These are phyloP conservation scores for Obba rivulosa DNA, from an alignment of 768 basidiomycete species.

Conservation along the genomic window DNA sequence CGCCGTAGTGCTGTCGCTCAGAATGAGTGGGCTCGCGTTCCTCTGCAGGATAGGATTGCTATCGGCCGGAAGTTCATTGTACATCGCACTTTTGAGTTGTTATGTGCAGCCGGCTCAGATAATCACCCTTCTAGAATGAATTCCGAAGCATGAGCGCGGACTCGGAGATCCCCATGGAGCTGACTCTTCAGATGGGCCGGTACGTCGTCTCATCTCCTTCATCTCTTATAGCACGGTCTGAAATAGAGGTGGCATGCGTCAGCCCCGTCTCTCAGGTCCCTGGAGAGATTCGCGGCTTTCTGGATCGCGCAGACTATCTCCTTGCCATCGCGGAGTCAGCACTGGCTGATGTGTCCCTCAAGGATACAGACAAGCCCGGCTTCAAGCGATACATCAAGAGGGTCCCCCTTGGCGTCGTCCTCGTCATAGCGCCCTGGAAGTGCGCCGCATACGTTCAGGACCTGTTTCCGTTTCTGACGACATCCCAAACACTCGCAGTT, in stretches of 20 bases:
- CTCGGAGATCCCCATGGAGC: constrained; percentile 69
- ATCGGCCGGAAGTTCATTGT: constrained; percentile 72
- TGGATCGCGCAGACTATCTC: constrained; percentile 82
- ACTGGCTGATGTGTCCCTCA: constrained; percentile 69
- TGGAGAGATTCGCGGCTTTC: constrained; percentile 76
- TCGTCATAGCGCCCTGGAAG: constrained; percentile 94
- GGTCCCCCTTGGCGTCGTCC: constrained; percentile 79
- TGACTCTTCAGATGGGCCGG: constrained; percentile 92
- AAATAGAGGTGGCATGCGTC: not conserved
- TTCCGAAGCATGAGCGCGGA: constrained; percentile 47
- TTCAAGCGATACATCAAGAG: constrained; percentile 82
- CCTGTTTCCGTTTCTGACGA: not conserved
- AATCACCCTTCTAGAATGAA: constrained; percentile 41
- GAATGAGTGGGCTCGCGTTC: constrained; percentile 59
- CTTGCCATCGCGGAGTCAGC: constrained; percentile 73
- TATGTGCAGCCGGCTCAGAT: not conserved
- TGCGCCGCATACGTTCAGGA: constrained; percentile 31
- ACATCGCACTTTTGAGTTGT: constrained; percentile 29
- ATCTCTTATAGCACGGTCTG: not conserved
- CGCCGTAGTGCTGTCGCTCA: constrained; percentile 59
- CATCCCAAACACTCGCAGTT: constrained; percentile 39
- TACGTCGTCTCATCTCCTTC: constrained; percentile 26
- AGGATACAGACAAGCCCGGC: constrained; percentile 76
- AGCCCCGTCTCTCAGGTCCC: constrained; percentile 77
- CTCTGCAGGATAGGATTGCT: constrained; percentile 58